These are phyloP conservation scores for Talaromyces atroroseus DNA, from an alignment of 2,329 filamentous ascomycete species.

Conservation along the genomic window DNA sequence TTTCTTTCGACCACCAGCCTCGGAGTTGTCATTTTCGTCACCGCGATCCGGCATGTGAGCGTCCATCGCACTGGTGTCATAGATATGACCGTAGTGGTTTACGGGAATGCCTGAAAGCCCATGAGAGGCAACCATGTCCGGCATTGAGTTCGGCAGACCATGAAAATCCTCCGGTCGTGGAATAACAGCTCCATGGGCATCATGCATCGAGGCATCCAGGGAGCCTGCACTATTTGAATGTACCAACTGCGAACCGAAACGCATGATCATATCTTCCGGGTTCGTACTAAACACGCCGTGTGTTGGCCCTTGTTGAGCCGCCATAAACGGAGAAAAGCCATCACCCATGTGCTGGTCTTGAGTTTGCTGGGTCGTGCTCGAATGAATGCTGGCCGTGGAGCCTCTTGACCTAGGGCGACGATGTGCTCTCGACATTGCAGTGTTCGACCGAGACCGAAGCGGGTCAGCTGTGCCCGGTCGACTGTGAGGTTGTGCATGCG, in stretches of 20 bases:
- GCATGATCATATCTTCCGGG: conserved; percentile 43
- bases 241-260: conserved; percentile 39
- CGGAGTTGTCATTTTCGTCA: conserved; percentile 40
- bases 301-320: conserved; percentile 27
- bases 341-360: conserved; percentile 38
- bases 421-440: conserved; percentile 33
- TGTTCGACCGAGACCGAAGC: conserved; percentile 37
- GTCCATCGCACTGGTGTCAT: conserved; percentile 36
- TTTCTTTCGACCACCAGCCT: conserved; percentile 40
- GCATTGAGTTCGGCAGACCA: conserved; percentile 29
- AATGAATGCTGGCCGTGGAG: conserved; percentile 45
- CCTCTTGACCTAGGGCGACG: conserved; percentile 42
- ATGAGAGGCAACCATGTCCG: conserved; percentile 29
- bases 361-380: conserved; percentile 41
- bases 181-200: conserved; percentile 30
- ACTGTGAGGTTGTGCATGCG: conserved; percentile 35
- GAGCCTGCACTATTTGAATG: conserved; percentile 32
- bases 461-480: conserved; percentile 39
- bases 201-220: conserved; percentile 35
- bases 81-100: conserved; percentile 35
- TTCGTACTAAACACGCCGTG: conserved; percentile 36
- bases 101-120: conserved; percentile 28
- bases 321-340: conserved; percentile 35
- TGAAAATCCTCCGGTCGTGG: conserved; percentile 36
- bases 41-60: conserved; percentile 38